These are phyloP conservation scores for Vitis labrusca DNA, from an alignment of 164 flowering plant species.

Conservation along the genomic window DNA sequence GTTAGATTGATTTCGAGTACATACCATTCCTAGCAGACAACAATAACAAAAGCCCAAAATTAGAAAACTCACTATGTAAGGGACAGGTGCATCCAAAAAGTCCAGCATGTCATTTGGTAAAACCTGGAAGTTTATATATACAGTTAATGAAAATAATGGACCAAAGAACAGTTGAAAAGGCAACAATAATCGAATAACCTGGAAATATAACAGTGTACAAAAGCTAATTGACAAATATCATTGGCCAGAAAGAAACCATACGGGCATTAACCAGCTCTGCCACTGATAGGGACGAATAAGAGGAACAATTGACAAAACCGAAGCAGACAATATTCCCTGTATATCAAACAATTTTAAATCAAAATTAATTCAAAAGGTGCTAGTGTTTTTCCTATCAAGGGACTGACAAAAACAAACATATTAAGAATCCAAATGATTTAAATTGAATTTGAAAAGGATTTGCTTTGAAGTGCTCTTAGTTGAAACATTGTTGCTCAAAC, in stretches of 20 bases:
- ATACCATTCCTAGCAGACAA: neutral
- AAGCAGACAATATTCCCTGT: constrained; percentile 89
- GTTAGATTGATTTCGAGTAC: neutral
- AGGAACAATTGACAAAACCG: constrained; percentile 82
- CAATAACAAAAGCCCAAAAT: neutral
- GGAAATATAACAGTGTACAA: neutral
- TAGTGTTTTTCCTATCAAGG: neutral
- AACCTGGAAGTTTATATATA: constrained; percentile 51
- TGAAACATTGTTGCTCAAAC: neutral
- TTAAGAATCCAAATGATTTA: neutral
- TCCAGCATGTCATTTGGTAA: constrained; percentile 99
- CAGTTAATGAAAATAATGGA: neutral
- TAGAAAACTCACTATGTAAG: constrained; percentile 76
- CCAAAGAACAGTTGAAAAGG: neutral
- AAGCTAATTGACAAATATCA: neutral
- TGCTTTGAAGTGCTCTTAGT: neutral
- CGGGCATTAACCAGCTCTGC: constrained; percentile 99
- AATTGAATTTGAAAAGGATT: neutral
- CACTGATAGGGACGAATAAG: constrained; percentile 92
- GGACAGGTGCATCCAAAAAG: constrained; percentile 98
- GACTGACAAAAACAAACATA: neutral
- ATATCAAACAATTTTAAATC: constrained; percentile 9
- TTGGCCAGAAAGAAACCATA: constrained; percentile 27
- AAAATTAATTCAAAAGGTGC: neutral
- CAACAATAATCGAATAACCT: neutral